Evolutionary conservation across 352 stramenopile genomes (phyloP).

Genomic region (Globisporangium apiculatum): DNA sequence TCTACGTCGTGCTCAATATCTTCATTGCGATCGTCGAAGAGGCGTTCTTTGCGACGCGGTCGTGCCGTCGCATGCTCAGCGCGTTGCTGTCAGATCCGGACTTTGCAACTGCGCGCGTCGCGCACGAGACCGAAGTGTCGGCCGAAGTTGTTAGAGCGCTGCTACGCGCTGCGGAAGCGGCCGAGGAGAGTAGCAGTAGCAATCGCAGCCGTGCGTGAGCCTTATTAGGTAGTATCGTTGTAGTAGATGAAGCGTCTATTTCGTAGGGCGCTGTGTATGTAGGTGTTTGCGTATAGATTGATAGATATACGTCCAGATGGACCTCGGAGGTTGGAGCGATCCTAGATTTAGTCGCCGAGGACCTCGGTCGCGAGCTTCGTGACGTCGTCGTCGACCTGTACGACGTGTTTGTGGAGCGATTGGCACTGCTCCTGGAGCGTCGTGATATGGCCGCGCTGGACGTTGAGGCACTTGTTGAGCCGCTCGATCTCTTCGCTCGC

Average conservation of each 20-base stretch:
- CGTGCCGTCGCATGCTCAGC: constrained; percentile 49
- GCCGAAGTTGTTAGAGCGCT: constrained; percentile 48
- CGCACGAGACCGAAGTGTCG: constrained; percentile 41
- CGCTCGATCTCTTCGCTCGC: constrained; percentile 78
- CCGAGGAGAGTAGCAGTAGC: constrained; percentile 5
- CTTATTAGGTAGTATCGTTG: too few species aligned
- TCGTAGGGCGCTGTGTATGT: constrained; percentile 1
- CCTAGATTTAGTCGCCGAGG: constrained; percentile 36
- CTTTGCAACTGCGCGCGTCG: constrained; percentile 22
- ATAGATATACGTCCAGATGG: background rate
- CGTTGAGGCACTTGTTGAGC: constrained; percentile 79
- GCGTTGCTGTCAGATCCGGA: constrained; percentile 48
- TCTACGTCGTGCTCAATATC: constrained; percentile 91
- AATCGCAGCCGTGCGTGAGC: background rate
- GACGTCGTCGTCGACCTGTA: constrained; percentile 81
- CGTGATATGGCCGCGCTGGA: constrained; percentile 78
- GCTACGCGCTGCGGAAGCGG: constrained; percentile 31
- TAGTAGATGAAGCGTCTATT: constrained; percentile 2
- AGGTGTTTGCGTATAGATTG: constrained; percentile 3
- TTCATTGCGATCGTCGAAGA: constrained; percentile 91
- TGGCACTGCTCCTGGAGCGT: constrained; percentile 80
- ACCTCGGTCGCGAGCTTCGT: constrained; percentile 79
- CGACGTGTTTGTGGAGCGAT: constrained; percentile 78
- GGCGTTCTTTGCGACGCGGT: constrained; percentile 85
- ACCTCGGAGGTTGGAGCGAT: background rate